These are phyloP conservation scores for Sporisorium exsertum DNA, from an alignment of 1,284 basidiomycete species.

Conservation along the genomic window DNA sequence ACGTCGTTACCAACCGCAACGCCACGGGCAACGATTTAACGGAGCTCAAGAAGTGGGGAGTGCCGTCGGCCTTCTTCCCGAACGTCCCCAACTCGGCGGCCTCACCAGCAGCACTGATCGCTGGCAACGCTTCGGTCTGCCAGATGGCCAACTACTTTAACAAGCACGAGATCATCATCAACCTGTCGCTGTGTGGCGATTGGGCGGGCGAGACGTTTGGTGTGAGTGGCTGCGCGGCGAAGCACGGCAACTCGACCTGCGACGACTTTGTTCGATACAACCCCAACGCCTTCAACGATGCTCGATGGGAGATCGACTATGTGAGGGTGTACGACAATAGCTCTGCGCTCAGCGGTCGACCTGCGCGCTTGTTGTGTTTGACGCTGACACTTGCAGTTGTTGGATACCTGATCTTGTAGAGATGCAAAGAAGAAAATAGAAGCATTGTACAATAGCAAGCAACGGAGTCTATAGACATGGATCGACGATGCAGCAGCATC, in stretches of 20 bases:
- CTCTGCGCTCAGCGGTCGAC: constrained; percentile 1
- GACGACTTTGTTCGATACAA: constrained; percentile 53
- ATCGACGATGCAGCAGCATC: neutral
- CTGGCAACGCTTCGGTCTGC: constrained; percentile 30
- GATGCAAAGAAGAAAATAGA: neutral
- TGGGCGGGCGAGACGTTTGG: constrained; percentile 51
- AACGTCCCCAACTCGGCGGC: constrained; percentile 39
- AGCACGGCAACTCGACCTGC: constrained; percentile 40
- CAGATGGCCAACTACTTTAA: constrained; percentile 50
- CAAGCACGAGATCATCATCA: constrained; percentile 59
- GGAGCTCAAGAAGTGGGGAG: constrained; percentile 48
- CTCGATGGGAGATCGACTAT: constrained; percentile 63
- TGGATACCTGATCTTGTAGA: constrained; percentile 7
- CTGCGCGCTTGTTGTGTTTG: constrained; percentile 3
- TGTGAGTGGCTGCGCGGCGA: constrained; percentile 22
- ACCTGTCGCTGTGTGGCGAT: constrained; percentile 45
- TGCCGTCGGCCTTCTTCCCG: constrained; percentile 54
- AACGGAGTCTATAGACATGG: neutral
- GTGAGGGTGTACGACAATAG: constrained; percentile 52
- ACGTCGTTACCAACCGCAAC: constrained; percentile 41
- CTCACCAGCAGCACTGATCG: constrained; percentile 5
- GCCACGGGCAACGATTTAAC: constrained; percentile 38
- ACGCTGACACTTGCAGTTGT: constrained; percentile 3
- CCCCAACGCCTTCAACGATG: constrained; percentile 45
- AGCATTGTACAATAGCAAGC: neutral